These are phyloP conservation scores for Pseudonectria buxi DNA, from an alignment of 2,329 filamentous ascomycete genomes.

Conservation along the genomic window DNA sequence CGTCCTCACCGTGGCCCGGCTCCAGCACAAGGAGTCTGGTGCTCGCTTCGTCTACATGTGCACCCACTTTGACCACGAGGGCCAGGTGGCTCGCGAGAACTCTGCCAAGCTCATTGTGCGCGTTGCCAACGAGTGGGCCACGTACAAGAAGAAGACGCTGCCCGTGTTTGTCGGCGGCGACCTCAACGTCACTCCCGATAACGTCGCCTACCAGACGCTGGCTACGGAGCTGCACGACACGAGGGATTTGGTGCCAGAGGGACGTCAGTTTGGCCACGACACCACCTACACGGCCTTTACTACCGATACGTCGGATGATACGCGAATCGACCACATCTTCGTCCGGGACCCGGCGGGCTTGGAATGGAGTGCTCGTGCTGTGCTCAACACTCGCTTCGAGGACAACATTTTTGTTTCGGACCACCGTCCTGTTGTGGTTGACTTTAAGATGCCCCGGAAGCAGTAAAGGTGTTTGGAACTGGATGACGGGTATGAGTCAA, in stretches of 20 bases:
- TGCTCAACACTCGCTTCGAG: conserved; percentile 19
- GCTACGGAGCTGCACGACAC: conserved; percentile 20
- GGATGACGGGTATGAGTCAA: too few relatives aligned
- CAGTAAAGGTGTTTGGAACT: too few relatives aligned
- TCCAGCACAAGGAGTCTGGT: conserved; percentile 33
- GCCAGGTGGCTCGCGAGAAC: conserved; percentile 33
- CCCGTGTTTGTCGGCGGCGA: conserved; percentile 29
- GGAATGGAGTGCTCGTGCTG: conserved; percentile 19
- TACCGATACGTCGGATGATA: conserved; percentile 9
- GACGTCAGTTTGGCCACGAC: conserved; percentile 17
- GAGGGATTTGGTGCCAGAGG: conserved; percentile 15
- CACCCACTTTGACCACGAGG: conserved; percentile 48
- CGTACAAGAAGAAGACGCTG: conserved; percentile 6
- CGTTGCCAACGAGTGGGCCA: conserved; percentile 23
- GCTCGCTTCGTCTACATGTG: conserved; percentile 38
- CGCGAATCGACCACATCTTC: conserved; percentile 26
- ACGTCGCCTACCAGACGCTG: conserved; percentile 20
- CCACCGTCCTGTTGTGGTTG: conserved; percentile 25
- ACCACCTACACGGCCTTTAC: conserved; percentile 27
- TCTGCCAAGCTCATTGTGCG: conserved; percentile 32
- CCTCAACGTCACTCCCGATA: conserved; percentile 24
- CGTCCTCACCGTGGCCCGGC: conserved; percentile 41
- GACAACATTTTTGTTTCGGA: conserved; percentile 27
- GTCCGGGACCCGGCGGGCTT: conserved; percentile 20
- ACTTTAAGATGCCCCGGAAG: conserved; percentile 12